Evolutionary conservation across 352 stramenopile species (phyloP).

Genomic region (Pythium biforme): DNA sequence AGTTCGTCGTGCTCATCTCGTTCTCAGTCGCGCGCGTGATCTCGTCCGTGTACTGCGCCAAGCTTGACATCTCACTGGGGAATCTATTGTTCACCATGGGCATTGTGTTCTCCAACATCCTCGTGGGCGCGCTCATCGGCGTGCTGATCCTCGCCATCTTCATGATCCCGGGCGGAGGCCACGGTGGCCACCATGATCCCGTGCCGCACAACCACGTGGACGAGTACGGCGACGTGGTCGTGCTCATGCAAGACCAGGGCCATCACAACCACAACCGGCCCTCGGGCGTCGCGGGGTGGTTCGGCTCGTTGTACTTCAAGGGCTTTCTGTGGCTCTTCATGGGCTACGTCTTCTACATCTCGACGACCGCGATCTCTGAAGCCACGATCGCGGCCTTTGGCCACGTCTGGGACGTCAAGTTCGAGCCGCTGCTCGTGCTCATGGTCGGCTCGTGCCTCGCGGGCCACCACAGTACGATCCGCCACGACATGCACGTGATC

Average conservation of each 20-base stretch:
- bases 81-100: conserved; percentile 58
- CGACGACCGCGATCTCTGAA: conserved; percentile 43
- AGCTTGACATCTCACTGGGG: conserved; percentile 44
- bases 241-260: conserved; percentile 2
- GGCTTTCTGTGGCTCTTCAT: conserved; percentile 64
- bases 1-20: conserved; percentile 68
- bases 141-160: conserved; percentile 61
- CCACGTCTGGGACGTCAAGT: conserved; percentile 64
- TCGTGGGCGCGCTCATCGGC: conserved; percentile 43
- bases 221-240: conserved; percentile 13
- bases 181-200: conserved; percentile 29
- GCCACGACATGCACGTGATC: conserved; percentile 79
- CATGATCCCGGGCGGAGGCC: conserved; percentile 43
- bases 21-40: conserved; percentile 67
- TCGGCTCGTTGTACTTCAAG: conserved; percentile 53
- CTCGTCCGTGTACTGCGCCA: conserved; percentile 57
- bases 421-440: conserved; percentile 66
- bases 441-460: conserved; percentile 65
- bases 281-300: conserved; percentile 4
- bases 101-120: conserved; percentile 53
- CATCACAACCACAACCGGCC: conserved; percentile 30
- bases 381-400: conserved; percentile 44
- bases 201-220: conserved; percentile 29
- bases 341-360: conserved; percentile 64
- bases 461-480: conserved; percentile 56